Evolutionary conservation across 257 asterid species (phyloP).

Genomic region (Ligustrum vulgare): DNA sequence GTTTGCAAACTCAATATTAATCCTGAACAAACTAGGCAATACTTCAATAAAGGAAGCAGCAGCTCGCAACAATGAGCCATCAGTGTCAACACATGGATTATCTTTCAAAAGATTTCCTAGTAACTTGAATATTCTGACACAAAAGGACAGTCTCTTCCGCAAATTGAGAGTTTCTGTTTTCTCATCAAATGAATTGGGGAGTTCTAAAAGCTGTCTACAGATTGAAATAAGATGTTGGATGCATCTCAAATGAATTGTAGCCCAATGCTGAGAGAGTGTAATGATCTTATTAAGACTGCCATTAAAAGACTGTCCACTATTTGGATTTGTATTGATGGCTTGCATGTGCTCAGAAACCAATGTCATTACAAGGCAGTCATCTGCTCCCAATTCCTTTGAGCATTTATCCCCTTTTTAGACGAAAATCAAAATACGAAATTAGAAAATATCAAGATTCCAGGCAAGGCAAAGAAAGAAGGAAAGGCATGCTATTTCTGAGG

Average conservation of each 20-base stretch:
- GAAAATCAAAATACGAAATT: constrained; percentile 10
- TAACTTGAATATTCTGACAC: constrained; percentile 69
- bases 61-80: constrained; percentile 58
- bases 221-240: constrained; percentile 56
- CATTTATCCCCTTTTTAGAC: constrained; percentile 63
- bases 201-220: constrained; percentile 57
- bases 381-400: constrained; percentile 67
- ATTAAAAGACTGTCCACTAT: constrained; percentile 40
- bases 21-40: constrained; percentile 60
- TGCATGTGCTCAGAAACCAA: constrained; percentile 63
- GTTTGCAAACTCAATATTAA: constrained; percentile 59
- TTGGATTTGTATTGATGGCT: constrained; percentile 45
- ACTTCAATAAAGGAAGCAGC: constrained; percentile 59
- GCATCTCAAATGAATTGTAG: constrained; percentile 78
- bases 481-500: constrained; percentile 11
- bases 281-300: constrained; percentile 44
- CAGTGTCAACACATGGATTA: constrained; percentile 49
- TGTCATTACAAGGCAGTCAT: constrained; percentile 51
- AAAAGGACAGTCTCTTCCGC: constrained; percentile 62
- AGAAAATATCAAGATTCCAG: not conserved
- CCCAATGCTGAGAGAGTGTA: constrained; percentile 71
- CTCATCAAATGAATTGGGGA: constrained; percentile 57
- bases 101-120: constrained; percentile 58
- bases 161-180: constrained; percentile 48
- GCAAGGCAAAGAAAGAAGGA: constrained; percentile 12